Evolutionary conservation across 2,329 filamentous ascomycete species (phyloP).

Genomic region (Iodosphaeria phyllophila): DNA sequence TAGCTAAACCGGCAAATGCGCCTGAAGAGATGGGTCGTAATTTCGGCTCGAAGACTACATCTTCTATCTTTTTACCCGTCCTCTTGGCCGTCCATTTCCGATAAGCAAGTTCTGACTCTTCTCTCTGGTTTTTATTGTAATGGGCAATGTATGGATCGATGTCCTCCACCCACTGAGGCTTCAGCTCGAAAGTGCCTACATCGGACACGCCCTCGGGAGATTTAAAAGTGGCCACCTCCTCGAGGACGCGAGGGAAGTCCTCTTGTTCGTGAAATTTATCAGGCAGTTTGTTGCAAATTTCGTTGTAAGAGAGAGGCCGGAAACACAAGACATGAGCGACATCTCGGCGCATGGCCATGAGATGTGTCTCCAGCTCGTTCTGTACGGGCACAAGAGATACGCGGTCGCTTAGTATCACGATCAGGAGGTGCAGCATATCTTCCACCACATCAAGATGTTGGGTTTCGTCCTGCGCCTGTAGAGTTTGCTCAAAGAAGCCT

Average conservation of each 20-base stretch:
- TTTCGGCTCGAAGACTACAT: constrained; percentile 83
- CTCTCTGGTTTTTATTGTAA: constrained; percentile 91
- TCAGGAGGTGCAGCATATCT: constrained; percentile 85
- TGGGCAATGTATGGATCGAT: constrained; percentile 93
- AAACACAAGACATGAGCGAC: constrained; percentile 91
- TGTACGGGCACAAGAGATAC: constrained; percentile 56
- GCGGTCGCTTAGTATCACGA: constrained; percentile 78
- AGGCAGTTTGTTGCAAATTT: constrained; percentile 68
- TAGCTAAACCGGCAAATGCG: constrained; percentile 56
- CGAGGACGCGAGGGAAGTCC: constrained; percentile 67
- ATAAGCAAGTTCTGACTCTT: constrained; percentile 84
- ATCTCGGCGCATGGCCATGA: constrained; percentile 65
- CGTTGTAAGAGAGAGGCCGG: constrained; percentile 87
- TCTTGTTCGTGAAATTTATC: constrained; percentile 83
- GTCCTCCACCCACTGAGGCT: constrained; percentile 66
- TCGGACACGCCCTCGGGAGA: constrained; percentile 82
- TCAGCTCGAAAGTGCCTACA: constrained; percentile 84
- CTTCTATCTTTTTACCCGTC: constrained; percentile 59
- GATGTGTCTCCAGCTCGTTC: constrained; percentile 43
- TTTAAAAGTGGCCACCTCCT: constrained; percentile 77
- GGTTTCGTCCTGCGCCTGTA: constrained; percentile 60
- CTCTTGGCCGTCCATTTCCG: constrained; percentile 75
- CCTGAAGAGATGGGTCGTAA: constrained; percentile 59
- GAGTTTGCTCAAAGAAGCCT: constrained; percentile 56
- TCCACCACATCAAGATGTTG: constrained; percentile 89